A percentile compares a stretch with the other conserved stretches of the same genome.
These are phyloP conservation scores for Pythium periplocum DNA, from an alignment of 352 stramenopile species.

Conservation along the genomic window DNA sequence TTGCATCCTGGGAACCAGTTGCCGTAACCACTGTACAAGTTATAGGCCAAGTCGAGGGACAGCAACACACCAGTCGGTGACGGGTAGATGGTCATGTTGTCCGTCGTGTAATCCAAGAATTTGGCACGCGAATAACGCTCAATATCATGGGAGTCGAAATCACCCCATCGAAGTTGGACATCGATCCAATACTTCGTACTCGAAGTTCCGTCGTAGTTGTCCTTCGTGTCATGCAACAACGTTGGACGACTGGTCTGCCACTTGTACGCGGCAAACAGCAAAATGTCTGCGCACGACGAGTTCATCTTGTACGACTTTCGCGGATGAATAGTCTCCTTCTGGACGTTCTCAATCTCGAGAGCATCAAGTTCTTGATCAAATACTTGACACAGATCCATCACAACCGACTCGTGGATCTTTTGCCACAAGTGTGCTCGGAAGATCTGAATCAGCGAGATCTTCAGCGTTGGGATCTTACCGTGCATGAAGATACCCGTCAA, in stretches of 20 bases:
- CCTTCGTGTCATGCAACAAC: conserved; percentile 92
- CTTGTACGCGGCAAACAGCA: conserved; percentile 99
- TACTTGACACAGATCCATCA: conserved; percentile 97
- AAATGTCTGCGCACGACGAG: conserved; percentile 98
- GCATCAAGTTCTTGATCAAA: conserved; percentile 99
- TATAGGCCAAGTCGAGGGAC: conserved; percentile 98
- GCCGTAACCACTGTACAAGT: conserved; percentile 99
- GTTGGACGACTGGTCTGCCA: conserved; percentile 91
- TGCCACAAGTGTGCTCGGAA: conserved; percentile 99
- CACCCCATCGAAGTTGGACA: conserved; percentile 99
- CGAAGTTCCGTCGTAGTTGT: conserved; percentile 95
- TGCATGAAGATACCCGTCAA: conserved; percentile 99
- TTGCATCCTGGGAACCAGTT: conserved; percentile 99
- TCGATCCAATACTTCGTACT: conserved; percentile 99
- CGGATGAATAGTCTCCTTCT: conserved; percentile 99
- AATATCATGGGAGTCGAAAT: conserved; percentile 99
- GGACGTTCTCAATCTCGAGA: conserved; percentile 99
- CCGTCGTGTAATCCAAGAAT: conserved; percentile 99
- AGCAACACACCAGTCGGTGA: conserved; percentile 98
- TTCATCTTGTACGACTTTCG: conserved; percentile 99
- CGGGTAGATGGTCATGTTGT: conserved; percentile 99
- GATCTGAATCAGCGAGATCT: conserved; percentile 97
- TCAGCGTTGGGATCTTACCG: conserved; percentile 99
- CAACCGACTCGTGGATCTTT: conserved; percentile 99
- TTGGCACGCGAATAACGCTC: conserved; percentile 98